These are phyloP conservation scores for Ambrosia artemisiifolia DNA, from an alignment of 129 eudicot genomes.

Conservation along the genomic window DNA sequence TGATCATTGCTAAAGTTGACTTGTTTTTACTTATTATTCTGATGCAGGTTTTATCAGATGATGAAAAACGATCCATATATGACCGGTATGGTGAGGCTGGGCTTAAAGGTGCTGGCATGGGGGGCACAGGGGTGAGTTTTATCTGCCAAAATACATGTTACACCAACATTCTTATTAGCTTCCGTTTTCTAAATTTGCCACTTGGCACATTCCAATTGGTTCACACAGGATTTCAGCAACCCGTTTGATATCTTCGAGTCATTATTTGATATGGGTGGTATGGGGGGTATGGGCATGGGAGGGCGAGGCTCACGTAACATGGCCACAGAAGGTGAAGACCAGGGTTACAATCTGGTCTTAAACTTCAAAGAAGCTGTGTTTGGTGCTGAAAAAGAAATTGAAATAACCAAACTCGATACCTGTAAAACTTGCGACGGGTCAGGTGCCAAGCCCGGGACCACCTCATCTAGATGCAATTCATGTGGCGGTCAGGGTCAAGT, in stretches of 20 bases:
- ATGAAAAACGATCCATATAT: constrained; percentile 93
- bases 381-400: constrained; percentile 84
- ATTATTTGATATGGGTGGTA: constrained; percentile 63
- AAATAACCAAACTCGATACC: constrained; percentile 62
- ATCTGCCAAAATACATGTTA: background rate
- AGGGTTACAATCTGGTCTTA: constrained; percentile 57
- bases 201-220: constrained; percentile 8
- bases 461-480: constrained; percentile 50
- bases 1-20: background rate
- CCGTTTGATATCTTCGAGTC: constrained; percentile 85
- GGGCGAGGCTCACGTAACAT: constrained; percentile 64
- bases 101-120: constrained; percentile 83
- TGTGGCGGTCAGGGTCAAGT: constrained; percentile 98
- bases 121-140: constrained; percentile 77
- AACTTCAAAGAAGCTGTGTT: constrained; percentile 89
- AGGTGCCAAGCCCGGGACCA: constrained; percentile 82
- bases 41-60: constrained; percentile 82
- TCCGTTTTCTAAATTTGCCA: background rate
- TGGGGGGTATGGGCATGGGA: constrained; percentile 89
- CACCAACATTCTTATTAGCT: background rate
- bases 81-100: constrained; percentile 96
- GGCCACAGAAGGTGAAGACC: constrained; percentile 90
- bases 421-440: constrained; percentile 85
- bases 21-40: background rate
- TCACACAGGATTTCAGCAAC: constrained; percentile 82